Conservation (phyloP, 2,329 filamentous ascomycete genomes). For the Pestalotiopsis sp. region DNA sequence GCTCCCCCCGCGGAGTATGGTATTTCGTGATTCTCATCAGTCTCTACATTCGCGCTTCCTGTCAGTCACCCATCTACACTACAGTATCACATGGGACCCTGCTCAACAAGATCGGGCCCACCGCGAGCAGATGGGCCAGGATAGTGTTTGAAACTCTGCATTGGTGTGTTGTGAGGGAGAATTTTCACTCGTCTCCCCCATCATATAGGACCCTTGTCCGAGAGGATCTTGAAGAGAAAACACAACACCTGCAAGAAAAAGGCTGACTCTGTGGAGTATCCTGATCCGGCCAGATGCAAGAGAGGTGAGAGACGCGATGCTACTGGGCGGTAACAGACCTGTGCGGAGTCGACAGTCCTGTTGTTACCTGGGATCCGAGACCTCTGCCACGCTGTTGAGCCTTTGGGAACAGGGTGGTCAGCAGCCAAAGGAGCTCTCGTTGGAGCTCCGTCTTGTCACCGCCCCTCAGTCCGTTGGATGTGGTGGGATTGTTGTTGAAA, state of each 20-base stretch:
- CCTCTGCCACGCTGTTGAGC: conserved; percentile 3
- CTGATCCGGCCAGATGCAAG: not conserved
- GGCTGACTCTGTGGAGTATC: conserved; percentile 3
- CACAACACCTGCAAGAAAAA: not conserved
- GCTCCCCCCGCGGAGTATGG: no score
- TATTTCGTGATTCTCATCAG: no score
- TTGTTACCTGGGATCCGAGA: no score
- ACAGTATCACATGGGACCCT: not conserved
- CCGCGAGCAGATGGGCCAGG: no score
- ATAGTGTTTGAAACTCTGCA: no score
- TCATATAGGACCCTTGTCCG: not conserved
- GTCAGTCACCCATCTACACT: no score
- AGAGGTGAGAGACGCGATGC: not conserved
- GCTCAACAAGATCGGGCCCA: not conserved
- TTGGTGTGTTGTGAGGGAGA: not conserved
- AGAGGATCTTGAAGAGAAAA: not conserved
- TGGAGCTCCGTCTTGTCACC: not conserved
- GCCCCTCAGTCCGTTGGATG: not conserved
- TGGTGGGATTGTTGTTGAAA: not conserved
- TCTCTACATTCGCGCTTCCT: no score
- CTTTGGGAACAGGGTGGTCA: not conserved
- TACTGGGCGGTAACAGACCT: not conserved
- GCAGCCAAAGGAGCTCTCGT: not conserved
- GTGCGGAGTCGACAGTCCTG: not conserved
- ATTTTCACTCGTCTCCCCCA: not conserved